These are phyloP conservation scores for Mycena latifolia DNA, from an alignment of 768 basidiomycete genomes.

Conservation along the genomic window DNA sequence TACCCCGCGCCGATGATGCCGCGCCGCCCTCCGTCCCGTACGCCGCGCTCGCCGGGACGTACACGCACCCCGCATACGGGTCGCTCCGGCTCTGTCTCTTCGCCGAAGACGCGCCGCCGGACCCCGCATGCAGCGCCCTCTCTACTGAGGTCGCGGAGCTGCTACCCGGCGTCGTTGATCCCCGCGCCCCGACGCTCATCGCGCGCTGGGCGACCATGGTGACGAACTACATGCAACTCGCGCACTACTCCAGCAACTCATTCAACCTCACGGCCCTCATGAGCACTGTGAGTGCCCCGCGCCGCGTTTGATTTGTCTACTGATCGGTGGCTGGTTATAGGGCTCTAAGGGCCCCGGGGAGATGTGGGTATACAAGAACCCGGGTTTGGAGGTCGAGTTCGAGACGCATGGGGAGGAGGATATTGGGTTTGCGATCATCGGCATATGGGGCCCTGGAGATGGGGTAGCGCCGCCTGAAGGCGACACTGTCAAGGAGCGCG, in stretches of 20 bases:
- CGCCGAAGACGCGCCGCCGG: background rate
- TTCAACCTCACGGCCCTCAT: background rate
- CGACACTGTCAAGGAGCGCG: constrained; percentile 37
- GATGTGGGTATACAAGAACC: background rate
- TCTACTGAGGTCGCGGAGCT: background rate
- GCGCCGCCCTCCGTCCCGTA: constrained; percentile 31
- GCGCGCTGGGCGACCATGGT: background rate
- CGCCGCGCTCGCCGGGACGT: constrained; percentile 37
- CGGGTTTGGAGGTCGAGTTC: background rate
- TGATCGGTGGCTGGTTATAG: background rate
- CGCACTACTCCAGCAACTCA: background rate
- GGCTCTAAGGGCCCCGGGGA: background rate
- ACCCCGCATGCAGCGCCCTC: background rate
- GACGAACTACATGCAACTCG: background rate
- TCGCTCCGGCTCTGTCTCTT: constrained; percentile 40
- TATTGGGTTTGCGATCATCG: constrained; percentile 39
- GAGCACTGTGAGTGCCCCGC: background rate
- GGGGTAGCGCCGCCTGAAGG: constrained; percentile 36
- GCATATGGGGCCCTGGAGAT: constrained; percentile 38
- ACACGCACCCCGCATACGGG: constrained; percentile 41
- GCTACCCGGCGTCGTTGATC: background rate
- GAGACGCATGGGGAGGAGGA: constrained; percentile 1
- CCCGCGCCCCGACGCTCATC: background rate
- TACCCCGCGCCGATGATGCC: constrained; percentile 34
- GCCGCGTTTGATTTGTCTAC: background rate